Base-by-base conservation (phyloP, 2,329 filamentous ascomycete species). In the Trichoderma sp. region DNA sequence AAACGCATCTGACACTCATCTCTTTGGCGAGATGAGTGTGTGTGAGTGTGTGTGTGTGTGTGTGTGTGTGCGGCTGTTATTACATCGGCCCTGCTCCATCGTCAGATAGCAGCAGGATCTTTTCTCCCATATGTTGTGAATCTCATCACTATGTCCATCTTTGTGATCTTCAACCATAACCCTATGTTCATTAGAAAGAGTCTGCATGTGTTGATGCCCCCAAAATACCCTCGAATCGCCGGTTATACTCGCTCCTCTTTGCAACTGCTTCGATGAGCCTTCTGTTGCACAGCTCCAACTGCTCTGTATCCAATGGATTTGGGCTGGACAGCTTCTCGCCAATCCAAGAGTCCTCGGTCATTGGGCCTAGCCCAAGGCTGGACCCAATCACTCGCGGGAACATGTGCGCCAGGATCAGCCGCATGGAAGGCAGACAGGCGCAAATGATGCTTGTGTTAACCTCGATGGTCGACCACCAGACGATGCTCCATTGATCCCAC, bases 391-490 rank as follows among this genome's bases (percentile, higher is more conserved):
- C 29, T 6, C 45, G 54, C 29, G 74, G 74, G 35, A 75, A 74
- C 2, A 74, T 12, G 2, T 71, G 72, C 5, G 74, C 71, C 2
- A 79, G 67, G 9, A 79, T 69, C 7, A 76, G 73, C 1, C 76
- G 73, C 2, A 78, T 70, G 4, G 76, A 71, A 0, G 78, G 78
- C 70, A 80, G 72, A 48, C 76, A 79, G 4, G 76, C 74, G 69
- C 78, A 79, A 25, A 80, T 78, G 58, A 80, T 77, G 9, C 77
- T 76, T 5, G 78, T 72, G 63, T 75, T 76, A 70, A 79, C 74
- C 61, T 80, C 78, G 15, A 80, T 69, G 0, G 73, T 77, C 5
- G 77, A 78, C 78, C 78, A 80, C 56, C 74, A 71, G 4, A 72
- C 75, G 0, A 78, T 69, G 13, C 74, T 72, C 12, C 72, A 73